Evolutionary conservation across 768 basidiomycete genomes (phyloP), one percentile per base, ranked within the genome.

Genomic region (Crassisporium funariophilum): DNA sequence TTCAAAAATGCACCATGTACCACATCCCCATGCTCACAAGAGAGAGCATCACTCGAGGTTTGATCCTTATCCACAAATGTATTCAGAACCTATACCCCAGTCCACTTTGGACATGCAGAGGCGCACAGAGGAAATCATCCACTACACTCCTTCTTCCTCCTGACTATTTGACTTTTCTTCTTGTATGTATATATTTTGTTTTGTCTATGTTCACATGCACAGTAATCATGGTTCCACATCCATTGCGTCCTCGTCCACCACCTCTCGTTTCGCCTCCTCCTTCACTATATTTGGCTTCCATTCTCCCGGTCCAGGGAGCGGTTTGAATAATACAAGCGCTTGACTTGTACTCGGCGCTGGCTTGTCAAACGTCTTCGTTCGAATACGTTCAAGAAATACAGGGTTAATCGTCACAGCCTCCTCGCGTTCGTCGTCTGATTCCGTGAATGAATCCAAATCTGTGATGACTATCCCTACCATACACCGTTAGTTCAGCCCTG

Each of bases 1-100:
- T 4, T 59, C 74, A 17, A 83, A 79, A 58, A 86, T 90, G 84
- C 87, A 89, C 56, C 88, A 88, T 53, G 84, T 89, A 35, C 84
- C 87, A 1, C 87, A 88, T 53, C 85, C 87, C 2, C 87, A 88
- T 47, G 84, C 86, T 0, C 86, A 89, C 55, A 82, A 86, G 0
- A 78, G 85, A 24, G 84, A 86, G 52, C 87, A 84, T 52, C 83
- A 84, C 56, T 52, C 83, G 56, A 69, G 66, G 52, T 52, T 65
- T 47, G 63, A 63, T 56, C 55, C 62, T 11, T 70, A 72, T 49
- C 58, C 60, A 47, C 56, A 71, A n/a, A 69, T 71, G 44, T 52
- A 57, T 17, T 59, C 71, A 46, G 72, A 75, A 45, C 56, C 70
- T 29, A 56, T 58, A 44, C 50, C 62, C 42, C 58, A 65, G 25